These are phyloP conservation scores for Fusarium sp. DNA, from an alignment of 2,329 filamentous ascomycete species.

Conservation along the genomic window DNA sequence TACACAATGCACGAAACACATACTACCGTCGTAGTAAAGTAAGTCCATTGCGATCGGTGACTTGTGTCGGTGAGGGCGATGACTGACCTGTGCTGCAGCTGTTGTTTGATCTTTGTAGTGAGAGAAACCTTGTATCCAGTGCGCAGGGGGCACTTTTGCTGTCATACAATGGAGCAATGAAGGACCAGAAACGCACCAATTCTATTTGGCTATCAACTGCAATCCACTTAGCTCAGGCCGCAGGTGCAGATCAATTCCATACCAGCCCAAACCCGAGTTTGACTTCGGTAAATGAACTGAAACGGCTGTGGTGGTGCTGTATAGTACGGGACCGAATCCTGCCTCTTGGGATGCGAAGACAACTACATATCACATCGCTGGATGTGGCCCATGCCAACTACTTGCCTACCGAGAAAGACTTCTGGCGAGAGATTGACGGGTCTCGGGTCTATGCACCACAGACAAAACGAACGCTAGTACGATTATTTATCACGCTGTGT, in stretches of 20 bases:
- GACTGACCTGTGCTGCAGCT: background rate
- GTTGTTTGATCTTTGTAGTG: constrained; percentile 16
- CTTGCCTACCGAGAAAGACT: constrained; percentile 8
- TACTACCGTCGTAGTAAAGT: constrained; percentile 26
- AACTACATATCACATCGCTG: constrained; percentile 10
- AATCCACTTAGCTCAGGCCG: constrained; percentile 16
- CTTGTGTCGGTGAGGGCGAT: too few species aligned
- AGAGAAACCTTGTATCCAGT: background rate
- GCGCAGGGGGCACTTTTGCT: constrained; percentile 15
- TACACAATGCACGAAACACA: constrained; percentile 5
- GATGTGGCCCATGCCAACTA: background rate
- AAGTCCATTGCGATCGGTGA: background rate
- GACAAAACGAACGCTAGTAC: constrained; percentile 6
- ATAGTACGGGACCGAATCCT: constrained; percentile 27
- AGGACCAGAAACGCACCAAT: constrained; percentile 12
- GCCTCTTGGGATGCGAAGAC: constrained; percentile 14
- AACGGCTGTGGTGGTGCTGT: constrained; percentile 30
- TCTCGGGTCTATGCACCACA: constrained; percentile 11
- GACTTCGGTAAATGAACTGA: background rate
- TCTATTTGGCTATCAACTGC: constrained; percentile 24
- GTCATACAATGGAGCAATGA: constrained; percentile 19
- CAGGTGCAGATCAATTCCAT: constrained; percentile 14
- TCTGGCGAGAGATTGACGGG: background rate
- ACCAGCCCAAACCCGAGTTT: background rate
- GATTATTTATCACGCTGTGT: constrained; percentile 16